A percentile compares a stretch with the other conserved stretches of the same genome.
Conservation (phyloP, 495 filamentous ascomycete genomes). For the Penicillium daleae region DNA sequence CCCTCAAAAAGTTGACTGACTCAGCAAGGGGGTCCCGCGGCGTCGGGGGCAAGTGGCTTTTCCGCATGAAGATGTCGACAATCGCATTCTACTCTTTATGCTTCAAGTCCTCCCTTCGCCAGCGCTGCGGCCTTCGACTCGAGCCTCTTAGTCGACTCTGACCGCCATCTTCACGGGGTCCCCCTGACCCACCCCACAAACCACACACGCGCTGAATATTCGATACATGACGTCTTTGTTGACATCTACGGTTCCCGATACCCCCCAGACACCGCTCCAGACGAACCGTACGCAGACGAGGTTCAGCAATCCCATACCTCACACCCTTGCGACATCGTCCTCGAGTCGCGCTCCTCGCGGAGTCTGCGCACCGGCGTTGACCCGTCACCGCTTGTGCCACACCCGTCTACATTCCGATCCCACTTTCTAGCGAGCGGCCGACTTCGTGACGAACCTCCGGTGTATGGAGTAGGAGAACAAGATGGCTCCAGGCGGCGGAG, state of each 20-base stretch:
- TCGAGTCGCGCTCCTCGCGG: conserved; percentile 43
- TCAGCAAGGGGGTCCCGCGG: conserved; percentile 36
- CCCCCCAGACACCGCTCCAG: conserved; percentile 14
- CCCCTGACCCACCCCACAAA: conserved; percentile 23
- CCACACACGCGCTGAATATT: conserved; percentile 36
- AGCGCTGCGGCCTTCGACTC: background rate
- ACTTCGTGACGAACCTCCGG: conserved; percentile 25
- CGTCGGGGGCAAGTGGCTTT: conserved; percentile 44
- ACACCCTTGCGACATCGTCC: conserved; percentile 22
- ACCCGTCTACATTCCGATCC: conserved; percentile 10
- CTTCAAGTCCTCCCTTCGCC: conserved; percentile 8
- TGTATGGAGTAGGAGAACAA: conserved; percentile 46
- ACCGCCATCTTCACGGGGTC: conserved; percentile 8
- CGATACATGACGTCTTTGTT: conserved; percentile 53
- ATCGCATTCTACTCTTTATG: conserved; percentile 26
- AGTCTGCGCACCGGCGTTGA: conserved; percentile 43
- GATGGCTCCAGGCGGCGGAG: conserved; percentile 81
- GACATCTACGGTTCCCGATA: conserved; percentile 34
- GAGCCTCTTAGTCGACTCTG: conserved; percentile 1
- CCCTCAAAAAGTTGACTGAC: conserved; percentile 24
- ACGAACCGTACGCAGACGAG: conserved; percentile 15
- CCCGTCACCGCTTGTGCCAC: conserved; percentile 32
- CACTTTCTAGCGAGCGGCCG: conserved; percentile 16
- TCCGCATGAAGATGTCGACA: conserved; percentile 36
- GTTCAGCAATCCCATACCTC: conserved; percentile 4